Evolutionary conservation across 1,284 basidiomycete species (phyloP).

Genomic region (Baeospora myosura): DNA sequence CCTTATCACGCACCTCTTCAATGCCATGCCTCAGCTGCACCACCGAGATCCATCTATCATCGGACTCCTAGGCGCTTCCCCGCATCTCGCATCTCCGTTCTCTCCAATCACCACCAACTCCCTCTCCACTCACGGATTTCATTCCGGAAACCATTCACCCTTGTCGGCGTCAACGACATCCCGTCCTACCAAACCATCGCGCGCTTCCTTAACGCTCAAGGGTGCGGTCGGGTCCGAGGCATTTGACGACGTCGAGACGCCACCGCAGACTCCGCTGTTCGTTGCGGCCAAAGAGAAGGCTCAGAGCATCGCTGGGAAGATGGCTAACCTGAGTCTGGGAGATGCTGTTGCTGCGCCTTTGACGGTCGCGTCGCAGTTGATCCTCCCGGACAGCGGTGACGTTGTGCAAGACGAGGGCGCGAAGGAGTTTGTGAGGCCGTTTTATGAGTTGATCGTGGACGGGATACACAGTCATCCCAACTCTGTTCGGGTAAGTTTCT

Average conservation of each 20-base stretch:
- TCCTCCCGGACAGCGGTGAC: slow-evolving; percentile 11
- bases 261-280: slow-evolving; percentile 48
- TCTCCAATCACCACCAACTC: slow-evolving; percentile 21
- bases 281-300: slow-evolving; percentile 7
- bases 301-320: slow-evolving; percentile 20
- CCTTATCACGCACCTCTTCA: slow-evolving; percentile 89
- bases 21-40: slow-evolving; percentile 84
- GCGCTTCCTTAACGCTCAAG: background rate
- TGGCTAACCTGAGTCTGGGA: too few species aligned
- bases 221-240: slow-evolving; percentile 42
- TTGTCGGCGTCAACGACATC: slow-evolving; percentile 12
- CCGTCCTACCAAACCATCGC: slow-evolving; percentile 3
- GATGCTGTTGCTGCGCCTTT: background rate
- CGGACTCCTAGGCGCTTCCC: slow-evolving; percentile 76
- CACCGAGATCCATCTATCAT: slow-evolving; percentile 84
- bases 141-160: slow-evolving; percentile 4
- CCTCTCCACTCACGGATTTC: slow-evolving; percentile 11
- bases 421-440: slow-evolving; percentile 64
- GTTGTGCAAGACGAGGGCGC: slow-evolving; percentile 16
- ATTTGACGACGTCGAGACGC: slow-evolving; percentile 53
- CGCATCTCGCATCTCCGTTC: slow-evolving; percentile 41
- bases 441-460: slow-evolving; percentile 86
- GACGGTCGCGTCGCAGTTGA: slow-evolving; percentile 1
- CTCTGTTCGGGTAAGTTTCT: slow-evolving; percentile 62
- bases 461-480: slow-evolving; percentile 89